phyloP scores from a whole-genome alignment of 2,329 filamentous ascomycete genomes.

The Macroventuria anomochaeta region DNA sequence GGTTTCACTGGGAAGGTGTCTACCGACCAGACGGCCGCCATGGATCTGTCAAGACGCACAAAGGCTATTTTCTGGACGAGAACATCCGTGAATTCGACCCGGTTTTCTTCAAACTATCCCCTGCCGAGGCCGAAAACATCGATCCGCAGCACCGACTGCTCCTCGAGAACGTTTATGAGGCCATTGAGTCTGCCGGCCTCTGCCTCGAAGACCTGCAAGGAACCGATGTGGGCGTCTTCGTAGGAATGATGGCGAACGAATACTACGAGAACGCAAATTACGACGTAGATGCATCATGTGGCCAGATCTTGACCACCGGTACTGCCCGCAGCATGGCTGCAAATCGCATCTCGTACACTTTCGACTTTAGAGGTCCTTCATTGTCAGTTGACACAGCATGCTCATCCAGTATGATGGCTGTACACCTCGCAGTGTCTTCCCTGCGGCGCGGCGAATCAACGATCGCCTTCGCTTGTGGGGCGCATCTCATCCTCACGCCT shows the following conservation, averaged over 20 bases:
- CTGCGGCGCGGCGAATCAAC: conserved; percentile 20
- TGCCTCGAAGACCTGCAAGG: conserved; percentile 14
- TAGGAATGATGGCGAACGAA: conserved; percentile 15
- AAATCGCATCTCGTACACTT: conserved; percentile 48
- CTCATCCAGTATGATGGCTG: conserved; percentile 38
- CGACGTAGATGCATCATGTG: conserved; percentile 1
- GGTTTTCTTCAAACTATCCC: conserved; percentile 28
- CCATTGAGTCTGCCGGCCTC: conserved; percentile 17
- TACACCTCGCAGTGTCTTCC: conserved; percentile 22
- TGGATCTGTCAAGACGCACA: neutral
- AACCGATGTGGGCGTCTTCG: conserved; percentile 13
- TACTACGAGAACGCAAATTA: conserved; percentile 3
- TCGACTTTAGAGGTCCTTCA: conserved; percentile 43
- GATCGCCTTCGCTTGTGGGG: conserved; percentile 1
- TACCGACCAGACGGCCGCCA: neutral
- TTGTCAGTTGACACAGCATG: conserved; percentile 51
- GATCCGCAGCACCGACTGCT: conserved; percentile 33
- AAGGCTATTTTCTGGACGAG: neutral
- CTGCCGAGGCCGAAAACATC: conserved; percentile 25
- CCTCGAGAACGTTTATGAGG: conserved; percentile 29
- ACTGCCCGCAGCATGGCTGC: conserved; percentile 30
- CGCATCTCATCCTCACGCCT: conserved; percentile 5
- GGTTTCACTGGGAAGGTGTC: neutral
- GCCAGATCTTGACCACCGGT: conserved; percentile 28
- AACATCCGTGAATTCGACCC: conserved; percentile 24